phyloP scores from a whole-genome alignment of 148 eudicot genomes.

The Simmondsia chinensis region DNA sequence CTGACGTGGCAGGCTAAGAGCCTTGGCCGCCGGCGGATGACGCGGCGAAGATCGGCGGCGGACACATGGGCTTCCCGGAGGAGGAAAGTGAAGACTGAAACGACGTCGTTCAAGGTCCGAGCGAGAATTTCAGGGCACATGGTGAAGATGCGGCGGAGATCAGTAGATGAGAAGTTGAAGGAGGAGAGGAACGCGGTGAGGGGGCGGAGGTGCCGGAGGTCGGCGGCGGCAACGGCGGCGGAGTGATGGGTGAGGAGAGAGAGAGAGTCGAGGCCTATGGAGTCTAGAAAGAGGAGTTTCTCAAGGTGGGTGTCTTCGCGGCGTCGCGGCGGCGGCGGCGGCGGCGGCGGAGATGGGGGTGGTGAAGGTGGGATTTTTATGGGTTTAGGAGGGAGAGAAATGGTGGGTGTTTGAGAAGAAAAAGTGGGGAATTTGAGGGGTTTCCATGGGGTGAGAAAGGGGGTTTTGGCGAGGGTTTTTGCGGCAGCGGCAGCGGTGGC shows the following conservation, averaged over 20 bases:
- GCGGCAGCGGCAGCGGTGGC: conserved; percentile 6
- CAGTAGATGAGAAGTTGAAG: conserved; percentile 33
- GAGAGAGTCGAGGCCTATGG: conserved; percentile 67
- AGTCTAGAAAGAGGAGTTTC: conserved; percentile 59
- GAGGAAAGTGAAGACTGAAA: conserved; percentile 65
- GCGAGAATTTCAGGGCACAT: conserved; percentile 74
- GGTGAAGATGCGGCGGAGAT: conserved; percentile 46
- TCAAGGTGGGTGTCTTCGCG: conserved; percentile 17
- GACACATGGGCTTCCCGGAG: conserved; percentile 61
- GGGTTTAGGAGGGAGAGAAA: conserved; percentile 15
- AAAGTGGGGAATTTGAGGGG: conserved; percentile 1
- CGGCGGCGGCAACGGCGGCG: conserved; percentile 24
- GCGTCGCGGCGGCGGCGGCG: conserved; percentile 6
- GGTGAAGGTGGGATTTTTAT: conserved; percentile 15
- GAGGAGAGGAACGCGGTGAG: conserved; percentile 34
- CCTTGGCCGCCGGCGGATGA: conserved; percentile 68
- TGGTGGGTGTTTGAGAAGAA: conserved; percentile 12
- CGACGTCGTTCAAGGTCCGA: conserved; percentile 11
- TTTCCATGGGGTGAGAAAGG: conserved; percentile 10
- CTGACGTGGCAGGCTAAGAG: conserved; percentile 50
- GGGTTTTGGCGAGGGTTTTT: background rate
- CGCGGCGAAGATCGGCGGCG: conserved; percentile 37
- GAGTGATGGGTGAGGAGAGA: conserved; percentile 36
- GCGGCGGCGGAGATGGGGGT: conserved; percentile 11
- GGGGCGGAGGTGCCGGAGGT: conserved; percentile 35